These are phyloP conservation scores for Hypoxylon rubiginosum DNA, from an alignment of 2,329 filamentous ascomycete species.

Conservation along the genomic window DNA sequence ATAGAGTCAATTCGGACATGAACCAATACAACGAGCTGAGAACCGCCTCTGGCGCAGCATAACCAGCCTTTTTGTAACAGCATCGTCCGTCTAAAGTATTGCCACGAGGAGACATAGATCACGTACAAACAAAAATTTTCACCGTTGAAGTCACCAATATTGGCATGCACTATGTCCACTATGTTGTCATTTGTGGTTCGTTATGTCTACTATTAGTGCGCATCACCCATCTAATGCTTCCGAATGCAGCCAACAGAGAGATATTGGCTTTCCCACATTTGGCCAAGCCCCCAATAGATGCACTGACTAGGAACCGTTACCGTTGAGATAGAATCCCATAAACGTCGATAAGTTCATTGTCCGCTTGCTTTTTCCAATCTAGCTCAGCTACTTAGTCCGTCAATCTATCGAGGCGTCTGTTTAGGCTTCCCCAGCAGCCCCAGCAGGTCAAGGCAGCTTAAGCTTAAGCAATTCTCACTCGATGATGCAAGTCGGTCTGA, in stretches of 20 bases:
- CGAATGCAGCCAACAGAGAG: slow-evolving; percentile 8
- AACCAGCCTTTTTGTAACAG: background rate
- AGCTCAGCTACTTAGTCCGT: slow-evolving; percentile 9
- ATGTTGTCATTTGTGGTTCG: slow-evolving; percentile 8
- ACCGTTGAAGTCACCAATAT: background rate
- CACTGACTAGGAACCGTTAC: slow-evolving; percentile 5
- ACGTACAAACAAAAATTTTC: background rate
- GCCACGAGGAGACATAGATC: background rate
- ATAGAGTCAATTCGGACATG: too few species aligned
- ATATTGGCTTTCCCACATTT: slow-evolving; percentile 20
- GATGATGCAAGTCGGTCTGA: slow-evolving; percentile 37
- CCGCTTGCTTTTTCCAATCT: slow-evolving; percentile 13
- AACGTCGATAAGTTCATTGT: slow-evolving; percentile 22
- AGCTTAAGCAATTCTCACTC: slow-evolving; percentile 18
- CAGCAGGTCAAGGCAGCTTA: slow-evolving; percentile 9
- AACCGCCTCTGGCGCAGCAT: background rate
- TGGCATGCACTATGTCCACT: background rate
- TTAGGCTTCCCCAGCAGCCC: background rate
- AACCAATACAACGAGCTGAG: too few species aligned
- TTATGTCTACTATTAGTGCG: slow-evolving; percentile 3
- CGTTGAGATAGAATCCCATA: slow-evolving; percentile 1
- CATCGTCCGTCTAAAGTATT: background rate
- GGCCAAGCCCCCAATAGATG: slow-evolving; percentile 3
- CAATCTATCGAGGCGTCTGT: slow-evolving; percentile 8
- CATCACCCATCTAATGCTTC: slow-evolving; percentile 11